Percentiles rank a stretch among this genome's conserved stretches.
These are phyloP conservation scores for Gyrodon lividus DNA, from an alignment of 768 basidiomycete species.

Conservation along the genomic window DNA sequence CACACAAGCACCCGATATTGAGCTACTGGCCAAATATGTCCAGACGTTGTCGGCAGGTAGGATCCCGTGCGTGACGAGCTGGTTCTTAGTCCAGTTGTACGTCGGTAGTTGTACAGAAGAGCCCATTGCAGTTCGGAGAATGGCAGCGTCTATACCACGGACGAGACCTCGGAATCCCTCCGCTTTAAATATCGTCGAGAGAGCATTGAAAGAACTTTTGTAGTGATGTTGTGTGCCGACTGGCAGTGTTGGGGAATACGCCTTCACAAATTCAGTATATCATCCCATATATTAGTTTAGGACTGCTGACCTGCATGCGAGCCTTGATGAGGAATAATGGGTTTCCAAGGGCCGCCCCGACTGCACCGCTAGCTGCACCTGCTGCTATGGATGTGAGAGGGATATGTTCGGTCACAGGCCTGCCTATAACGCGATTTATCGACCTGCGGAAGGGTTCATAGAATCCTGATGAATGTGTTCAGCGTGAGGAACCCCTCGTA, in stretches of 20 bases:
- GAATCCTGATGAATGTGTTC: slow-evolving; percentile 60
- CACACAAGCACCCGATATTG: slow-evolving; percentile 89
- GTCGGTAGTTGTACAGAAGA: slow-evolving; percentile 94
- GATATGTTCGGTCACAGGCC: slow-evolving; percentile 60
- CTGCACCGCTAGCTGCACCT: slow-evolving; percentile 85
- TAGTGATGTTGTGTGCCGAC: slow-evolving; percentile 95
- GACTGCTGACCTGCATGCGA: slow-evolving; percentile 76
- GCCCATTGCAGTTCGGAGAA: slow-evolving; percentile 93
- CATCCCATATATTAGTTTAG: not conserved
- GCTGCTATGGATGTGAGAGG: slow-evolving; percentile 78
- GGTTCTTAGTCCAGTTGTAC: slow-evolving; percentile 90
- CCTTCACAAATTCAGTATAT: slow-evolving; percentile 42
- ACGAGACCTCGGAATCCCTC: slow-evolving; percentile 81
- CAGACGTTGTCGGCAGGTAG: slow-evolving; percentile 74
- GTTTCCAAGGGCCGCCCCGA: slow-evolving; percentile 85
- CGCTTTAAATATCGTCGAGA: slow-evolving; percentile 72
- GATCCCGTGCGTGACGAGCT: slow-evolving; percentile 66
- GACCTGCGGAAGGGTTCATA: slow-evolving; percentile 86
- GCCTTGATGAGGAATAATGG: slow-evolving; percentile 96
- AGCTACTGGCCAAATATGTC: slow-evolving; percentile 87
- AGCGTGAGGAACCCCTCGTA: slow-evolving; percentile 7
- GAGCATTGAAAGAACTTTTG: slow-evolving; percentile 77
- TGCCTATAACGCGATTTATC: slow-evolving; percentile 69
- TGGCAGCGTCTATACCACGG: slow-evolving; percentile 91
- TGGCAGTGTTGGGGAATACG: slow-evolving; percentile 91